These are phyloP conservation scores for Epichloe festucae DNA, from an alignment of 2,329 filamentous ascomycete genomes.

Conservation along the genomic window DNA sequence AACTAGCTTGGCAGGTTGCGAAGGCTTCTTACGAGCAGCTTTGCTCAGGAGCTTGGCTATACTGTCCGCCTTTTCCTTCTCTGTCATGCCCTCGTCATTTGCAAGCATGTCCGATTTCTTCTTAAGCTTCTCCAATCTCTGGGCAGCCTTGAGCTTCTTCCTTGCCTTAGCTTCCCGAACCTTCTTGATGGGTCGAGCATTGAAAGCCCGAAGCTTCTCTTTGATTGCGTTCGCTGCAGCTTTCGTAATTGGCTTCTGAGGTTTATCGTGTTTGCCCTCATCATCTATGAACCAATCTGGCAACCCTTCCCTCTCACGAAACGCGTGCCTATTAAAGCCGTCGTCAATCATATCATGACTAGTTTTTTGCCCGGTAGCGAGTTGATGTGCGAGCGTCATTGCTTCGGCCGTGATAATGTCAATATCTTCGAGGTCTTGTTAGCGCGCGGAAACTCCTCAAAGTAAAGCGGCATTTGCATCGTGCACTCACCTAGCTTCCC, in stretches of 20 bases:
- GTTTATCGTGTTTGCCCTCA: conserved; percentile 69
- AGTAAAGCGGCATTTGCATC: background rate
- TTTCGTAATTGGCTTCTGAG: conserved; percentile 79
- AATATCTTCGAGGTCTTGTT: conserved; percentile 48
- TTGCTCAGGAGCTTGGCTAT: conserved; percentile 73
- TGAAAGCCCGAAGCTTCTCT: conserved; percentile 83
- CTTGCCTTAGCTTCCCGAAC: conserved; percentile 90
- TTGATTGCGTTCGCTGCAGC: conserved; percentile 85
- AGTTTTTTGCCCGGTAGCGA: conserved; percentile 79
- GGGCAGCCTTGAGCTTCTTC: conserved; percentile 93
- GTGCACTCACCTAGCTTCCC: conserved; percentile 42
- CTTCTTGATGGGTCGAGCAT: conserved; percentile 97
- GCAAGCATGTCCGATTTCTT: conserved; percentile 90
- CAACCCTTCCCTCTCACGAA: conserved; percentile 81
- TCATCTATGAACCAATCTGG: conserved; percentile 98
- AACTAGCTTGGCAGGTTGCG: conserved; percentile 71
- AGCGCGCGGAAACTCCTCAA: background rate
- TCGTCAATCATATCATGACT: conserved; percentile 76
- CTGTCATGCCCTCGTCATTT: conserved; percentile 82
- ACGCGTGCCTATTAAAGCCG: conserved; percentile 82
- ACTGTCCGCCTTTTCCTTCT: conserved; percentile 85
- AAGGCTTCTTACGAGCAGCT: conserved; percentile 76
- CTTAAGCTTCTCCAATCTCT: conserved; percentile 83
- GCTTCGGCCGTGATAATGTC: conserved; percentile 99
- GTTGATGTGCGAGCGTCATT: conserved; percentile 89